phyloP scores from a whole-genome alignment of 352 stramenopile genomes.

The Thraustotheca clavata region DNA sequence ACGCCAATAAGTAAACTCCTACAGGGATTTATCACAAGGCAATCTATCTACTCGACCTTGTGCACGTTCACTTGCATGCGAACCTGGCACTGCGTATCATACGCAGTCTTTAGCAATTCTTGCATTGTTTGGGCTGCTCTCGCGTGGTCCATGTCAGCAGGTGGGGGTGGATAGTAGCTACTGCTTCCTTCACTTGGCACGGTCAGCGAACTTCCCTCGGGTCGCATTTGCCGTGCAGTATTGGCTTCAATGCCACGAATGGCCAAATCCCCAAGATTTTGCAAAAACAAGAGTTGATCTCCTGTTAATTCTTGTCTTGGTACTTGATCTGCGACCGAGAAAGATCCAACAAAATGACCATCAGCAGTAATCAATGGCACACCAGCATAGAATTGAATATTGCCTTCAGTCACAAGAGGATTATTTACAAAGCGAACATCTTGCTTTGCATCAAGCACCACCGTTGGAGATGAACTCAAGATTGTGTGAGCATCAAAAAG shows the following conservation, averaged over 20 bases:
- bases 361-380: conserved; percentile 69
- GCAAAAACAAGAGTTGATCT: conserved; percentile 77
- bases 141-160: conserved; percentile 44
- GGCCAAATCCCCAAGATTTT: conserved; percentile 69
- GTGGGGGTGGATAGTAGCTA: conserved; percentile 23
- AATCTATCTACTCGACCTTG: conserved; percentile 3
- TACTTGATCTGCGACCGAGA: conserved; percentile 69
- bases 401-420: conserved; percentile 59
- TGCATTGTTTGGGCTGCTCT: conserved; percentile 74
- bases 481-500: conserved; percentile 73
- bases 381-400: conserved; percentile 74
- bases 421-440: conserved; percentile 76
- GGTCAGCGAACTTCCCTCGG: background rate
- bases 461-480: conserved; percentile 64
- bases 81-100: conserved; percentile 75
- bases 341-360: conserved; percentile 53
- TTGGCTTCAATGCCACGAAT: conserved; percentile 76
- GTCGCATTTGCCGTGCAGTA: conserved; percentile 26
- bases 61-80: conserved; percentile 48
- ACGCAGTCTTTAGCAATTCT: conserved; percentile 71
- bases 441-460: conserved; percentile 71
- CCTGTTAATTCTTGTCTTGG: conserved; percentile 59
- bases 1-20: conserved; percentile 4
- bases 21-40: background rate
- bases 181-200: background rate